Evolutionary conservation across 2,329 filamentous ascomycete genomes (phyloP).

Genomic region (Sclerotinia glacialis): DNA sequence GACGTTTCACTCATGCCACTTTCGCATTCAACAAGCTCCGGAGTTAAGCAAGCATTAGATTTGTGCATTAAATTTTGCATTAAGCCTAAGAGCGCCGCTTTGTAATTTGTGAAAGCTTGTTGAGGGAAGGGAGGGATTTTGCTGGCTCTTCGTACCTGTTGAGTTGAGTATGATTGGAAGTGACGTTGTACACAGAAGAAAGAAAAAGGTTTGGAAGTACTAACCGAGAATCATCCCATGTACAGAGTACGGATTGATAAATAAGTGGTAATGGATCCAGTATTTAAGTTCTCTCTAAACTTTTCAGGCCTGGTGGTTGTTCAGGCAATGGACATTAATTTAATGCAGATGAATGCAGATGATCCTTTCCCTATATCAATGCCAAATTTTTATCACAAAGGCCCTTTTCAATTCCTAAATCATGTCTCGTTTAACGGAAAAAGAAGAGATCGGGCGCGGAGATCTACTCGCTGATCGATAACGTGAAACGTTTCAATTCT

Average conservation of each 20-base stretch:
- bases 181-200: too few species aligned
- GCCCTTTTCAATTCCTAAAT: background rate
- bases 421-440: background rate
- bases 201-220: too few species aligned
- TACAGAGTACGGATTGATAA: too few species aligned
- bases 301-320: background rate
- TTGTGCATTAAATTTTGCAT: too few species aligned
- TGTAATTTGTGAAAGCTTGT: too few species aligned
- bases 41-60: background rate
- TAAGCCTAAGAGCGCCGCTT: too few species aligned
- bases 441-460: slow-evolving; percentile 10
- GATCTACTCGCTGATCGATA: slow-evolving; percentile 6
- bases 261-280: too few species aligned
- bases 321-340: background rate
- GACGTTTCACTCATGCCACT: background rate
- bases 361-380: background rate
- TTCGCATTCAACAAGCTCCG: background rate
- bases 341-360: slow-evolving; percentile 1
- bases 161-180: too few species aligned
- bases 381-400: background rate
- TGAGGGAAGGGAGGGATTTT: too few species aligned
- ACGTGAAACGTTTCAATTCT: slow-evolving; percentile 10
- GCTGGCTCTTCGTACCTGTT: too few species aligned
- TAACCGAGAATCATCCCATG: too few species aligned
- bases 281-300: too few species aligned